Evolutionary conservation across 2,329 filamentous ascomycete species (phyloP).

Genomic region (Capronia coronata): DNA sequence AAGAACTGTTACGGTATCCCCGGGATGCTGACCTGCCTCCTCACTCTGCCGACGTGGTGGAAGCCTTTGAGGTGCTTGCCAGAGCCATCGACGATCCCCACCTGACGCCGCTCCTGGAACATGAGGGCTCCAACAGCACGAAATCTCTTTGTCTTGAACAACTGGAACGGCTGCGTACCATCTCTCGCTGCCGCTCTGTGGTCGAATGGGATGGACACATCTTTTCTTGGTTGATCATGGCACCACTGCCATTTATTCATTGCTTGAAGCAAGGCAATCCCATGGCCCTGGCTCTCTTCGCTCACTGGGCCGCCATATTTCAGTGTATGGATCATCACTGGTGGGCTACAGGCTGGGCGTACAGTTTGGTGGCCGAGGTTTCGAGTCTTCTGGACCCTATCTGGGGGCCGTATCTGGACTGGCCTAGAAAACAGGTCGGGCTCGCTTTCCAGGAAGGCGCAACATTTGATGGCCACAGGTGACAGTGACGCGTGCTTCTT

Average conservation of each 20-base stretch:
- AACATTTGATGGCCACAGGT: constrained; percentile 13
- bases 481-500: background rate
- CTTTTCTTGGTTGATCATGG: constrained; percentile 27
- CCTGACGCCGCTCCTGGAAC: constrained; percentile 7
- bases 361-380: constrained; percentile 26
- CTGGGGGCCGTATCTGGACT: constrained; percentile 24
- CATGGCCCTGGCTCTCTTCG: constrained; percentile 25
- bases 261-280: constrained; percentile 24
- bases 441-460: constrained; percentile 18
- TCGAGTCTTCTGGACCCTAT: constrained; percentile 23
- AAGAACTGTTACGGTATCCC: constrained; percentile 25
- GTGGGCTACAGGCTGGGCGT: constrained; percentile 29
- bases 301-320: constrained; percentile 27
- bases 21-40: constrained; percentile 20
- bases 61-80: constrained; percentile 20
- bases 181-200: constrained; percentile 25
- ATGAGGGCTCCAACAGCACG: constrained; percentile 4
- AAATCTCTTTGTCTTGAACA: constrained; percentile 20
- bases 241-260: constrained; percentile 22
- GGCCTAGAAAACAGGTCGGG: constrained; percentile 25
- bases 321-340: constrained; percentile 29
- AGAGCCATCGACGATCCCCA: constrained; percentile 15
- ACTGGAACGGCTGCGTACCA: constrained; percentile 17
- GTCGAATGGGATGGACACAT: constrained; percentile 28
- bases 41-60: constrained; percentile 22